Conservation (phyloP, 768 basidiomycete genomes). For the Piloderma croceum region DNA sequence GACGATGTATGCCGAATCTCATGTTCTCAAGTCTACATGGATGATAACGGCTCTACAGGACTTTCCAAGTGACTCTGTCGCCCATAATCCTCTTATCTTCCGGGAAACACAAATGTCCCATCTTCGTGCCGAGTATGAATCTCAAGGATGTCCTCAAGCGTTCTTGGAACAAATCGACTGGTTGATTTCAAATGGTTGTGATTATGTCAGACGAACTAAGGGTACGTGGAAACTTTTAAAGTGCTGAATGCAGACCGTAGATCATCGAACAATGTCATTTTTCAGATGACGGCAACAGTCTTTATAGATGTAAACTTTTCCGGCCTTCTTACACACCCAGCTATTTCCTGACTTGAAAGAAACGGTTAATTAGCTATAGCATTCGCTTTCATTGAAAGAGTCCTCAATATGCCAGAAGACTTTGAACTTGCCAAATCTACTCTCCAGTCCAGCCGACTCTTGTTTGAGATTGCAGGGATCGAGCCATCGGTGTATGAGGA, state of each 20-base stretch:
- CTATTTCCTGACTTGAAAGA: constrained; percentile 10
- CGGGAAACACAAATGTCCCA: too few species aligned
- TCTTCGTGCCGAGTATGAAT: too few species aligned
- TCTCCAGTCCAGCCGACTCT: constrained; percentile 42
- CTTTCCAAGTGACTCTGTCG: too few species aligned
- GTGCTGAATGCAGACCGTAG: too few species aligned
- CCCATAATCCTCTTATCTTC: too few species aligned
- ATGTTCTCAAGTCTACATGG: too few species aligned
- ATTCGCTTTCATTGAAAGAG: constrained; percentile 73
- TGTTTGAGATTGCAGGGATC: constrained; percentile 56
- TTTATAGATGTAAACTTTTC: constrained; percentile 77
- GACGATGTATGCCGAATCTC: too few species aligned
- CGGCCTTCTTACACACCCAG: background rate
- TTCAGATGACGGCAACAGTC: constrained; percentile 84
- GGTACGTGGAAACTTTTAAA: too few species aligned
- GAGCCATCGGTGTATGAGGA: constrained; percentile 67
- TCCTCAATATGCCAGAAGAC: constrained; percentile 46
- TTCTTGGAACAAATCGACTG: constrained; percentile 76
- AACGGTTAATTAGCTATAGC: constrained; percentile 55
- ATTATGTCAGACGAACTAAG: constrained; percentile 60
- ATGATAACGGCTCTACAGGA: too few species aligned
- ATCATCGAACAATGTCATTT: background rate
- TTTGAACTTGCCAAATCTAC: constrained; percentile 46
- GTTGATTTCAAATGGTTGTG: constrained; percentile 58
- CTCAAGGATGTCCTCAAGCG: too few species aligned